Evolutionary conservation across 768 basidiomycete species (phyloP), one percentile per base, ranked within the genome.

Genomic region (Phanerodontia chrysosporium): DNA sequence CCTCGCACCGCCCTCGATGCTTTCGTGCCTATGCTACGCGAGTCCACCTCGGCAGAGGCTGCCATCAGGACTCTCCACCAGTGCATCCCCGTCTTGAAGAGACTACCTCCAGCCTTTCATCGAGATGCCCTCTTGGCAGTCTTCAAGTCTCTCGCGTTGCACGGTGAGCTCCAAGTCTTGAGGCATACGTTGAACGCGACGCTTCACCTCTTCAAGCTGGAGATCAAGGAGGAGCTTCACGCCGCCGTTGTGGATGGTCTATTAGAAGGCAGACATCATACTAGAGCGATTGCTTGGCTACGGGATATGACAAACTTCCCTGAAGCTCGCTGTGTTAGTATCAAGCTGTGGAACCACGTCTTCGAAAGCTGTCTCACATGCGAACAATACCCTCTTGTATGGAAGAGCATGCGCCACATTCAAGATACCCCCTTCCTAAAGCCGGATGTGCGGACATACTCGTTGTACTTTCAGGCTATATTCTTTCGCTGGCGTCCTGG

Each of bases 341-440:
- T 79, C 36, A 73, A 79, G 22, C 83, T 85, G 58, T 84, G 83
- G 73, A 80, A 86, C 61, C 59, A 76, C 10, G 77, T 85, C 61
- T 71, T 89, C 35, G 73, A 79, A 36, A 69, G 67, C 18, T 78
- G 76, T 58, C 66, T 63, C 42, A 63, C 65, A 14, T 14, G 46
- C 59, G 24, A 44, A 44, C 36, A 48, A 45, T 9, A 24, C 3
- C 29, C 13, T 2, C 30, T 57, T 8, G 24, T 46, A 12, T 18
- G 24, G 29, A 12, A 14, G 25, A 30, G 24, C 18, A 21, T 63
- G 16, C 12, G 25, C 8, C 18, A 24, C 42, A 56, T 63, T 29
- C 32, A 32, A 16, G 12, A 21, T 6, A 22, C 6, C 6, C 8
- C 9, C 16, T 8, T 10, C 7, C 10, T 29, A 16, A 7, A 9